Evolutionary conservation across 2,329 filamentous ascomycete species (phyloP).

Genomic region (Fusarium sp.): DNA sequence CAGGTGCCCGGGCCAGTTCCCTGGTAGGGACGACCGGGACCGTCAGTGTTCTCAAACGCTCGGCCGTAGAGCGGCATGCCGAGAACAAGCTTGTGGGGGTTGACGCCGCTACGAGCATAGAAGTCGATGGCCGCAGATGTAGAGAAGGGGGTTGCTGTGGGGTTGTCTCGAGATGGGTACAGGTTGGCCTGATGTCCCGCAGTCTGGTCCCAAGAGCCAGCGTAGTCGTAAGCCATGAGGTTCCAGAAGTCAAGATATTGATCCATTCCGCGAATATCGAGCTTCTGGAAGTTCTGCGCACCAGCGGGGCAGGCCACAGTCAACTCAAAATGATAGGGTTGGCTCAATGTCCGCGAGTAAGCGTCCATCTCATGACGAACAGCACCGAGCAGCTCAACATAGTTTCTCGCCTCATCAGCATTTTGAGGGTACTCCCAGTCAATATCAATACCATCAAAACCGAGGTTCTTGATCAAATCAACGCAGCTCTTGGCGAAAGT

Average conservation of each 20-base stretch:
- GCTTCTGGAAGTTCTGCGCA: constrained; percentile 70
- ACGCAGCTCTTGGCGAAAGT: constrained; percentile 82
- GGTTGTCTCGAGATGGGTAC: constrained; percentile 68
- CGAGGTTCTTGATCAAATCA: constrained; percentile 80
- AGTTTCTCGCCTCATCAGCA: constrained; percentile 66
- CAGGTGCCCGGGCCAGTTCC: constrained; percentile 85
- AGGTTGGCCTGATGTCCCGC: constrained; percentile 88
- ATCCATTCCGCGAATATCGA: constrained; percentile 76
- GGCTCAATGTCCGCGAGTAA: constrained; percentile 62
- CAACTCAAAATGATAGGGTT: constrained; percentile 70
- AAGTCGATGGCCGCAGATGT: constrained; percentile 76
- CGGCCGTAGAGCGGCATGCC: constrained; percentile 95
- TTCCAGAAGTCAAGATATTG: constrained; percentile 79
- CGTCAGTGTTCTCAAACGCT: constrained; percentile 83
- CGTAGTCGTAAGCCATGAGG: constrained; percentile 90
- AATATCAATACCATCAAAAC: constrained; percentile 79
- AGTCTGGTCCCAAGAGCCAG: constrained; percentile 81
- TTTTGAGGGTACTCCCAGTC: constrained; percentile 77
- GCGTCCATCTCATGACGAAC: constrained; percentile 70
- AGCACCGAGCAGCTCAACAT: constrained; percentile 69
- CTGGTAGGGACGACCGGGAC: constrained; percentile 75
- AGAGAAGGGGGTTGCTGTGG: constrained; percentile 81
- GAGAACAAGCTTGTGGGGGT: constrained; percentile 80
- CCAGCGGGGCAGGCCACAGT: constrained; percentile 75
- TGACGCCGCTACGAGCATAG: constrained; percentile 76